These are phyloP conservation scores for Gypsophila paniculata DNA, from an alignment of 179 eudicot species.

Conservation along the genomic window DNA sequence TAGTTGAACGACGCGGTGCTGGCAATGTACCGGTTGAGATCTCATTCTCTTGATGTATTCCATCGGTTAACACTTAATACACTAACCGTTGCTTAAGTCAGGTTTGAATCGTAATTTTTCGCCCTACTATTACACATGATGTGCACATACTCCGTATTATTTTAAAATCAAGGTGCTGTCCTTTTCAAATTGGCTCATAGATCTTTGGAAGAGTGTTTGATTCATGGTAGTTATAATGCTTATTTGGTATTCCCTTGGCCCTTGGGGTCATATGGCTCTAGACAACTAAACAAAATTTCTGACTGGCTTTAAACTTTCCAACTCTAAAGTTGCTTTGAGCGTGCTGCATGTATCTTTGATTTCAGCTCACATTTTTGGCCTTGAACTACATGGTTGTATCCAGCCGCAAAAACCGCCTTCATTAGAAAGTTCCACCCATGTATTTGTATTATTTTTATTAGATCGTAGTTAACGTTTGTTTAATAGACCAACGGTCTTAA, in stretches of 20 bases:
- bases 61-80: not conserved
- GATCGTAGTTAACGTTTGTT: not conserved
- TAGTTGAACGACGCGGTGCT: not conserved
- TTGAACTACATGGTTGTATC: conserved; percentile 15
- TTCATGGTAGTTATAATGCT: not conserved
- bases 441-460: no score
- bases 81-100: not conserved
- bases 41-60: not conserved
- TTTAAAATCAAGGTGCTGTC: not conserved
- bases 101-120: conserved; percentile 6
- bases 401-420: conserved; percentile 20
- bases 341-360: conserved; percentile 8
- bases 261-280: conserved; percentile 5
- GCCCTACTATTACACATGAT: not conserved
- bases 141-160: not conserved
- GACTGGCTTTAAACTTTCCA: conserved; percentile 15
- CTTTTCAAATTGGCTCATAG: conserved; percentile 6
- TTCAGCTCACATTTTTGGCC: conserved; percentile 5
- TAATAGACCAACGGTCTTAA: not conserved
- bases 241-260: not conserved
- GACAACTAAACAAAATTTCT: conserved; percentile 2
- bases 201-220: conserved; percentile 7
- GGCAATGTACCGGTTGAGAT: not conserved
- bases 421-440: conserved; percentile 14
- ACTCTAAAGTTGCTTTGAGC: conserved; percentile 14